These are phyloP conservation scores for Pisolithus tinctorius DNA, from an alignment of 768 basidiomycete genomes.

Conservation along the genomic window DNA sequence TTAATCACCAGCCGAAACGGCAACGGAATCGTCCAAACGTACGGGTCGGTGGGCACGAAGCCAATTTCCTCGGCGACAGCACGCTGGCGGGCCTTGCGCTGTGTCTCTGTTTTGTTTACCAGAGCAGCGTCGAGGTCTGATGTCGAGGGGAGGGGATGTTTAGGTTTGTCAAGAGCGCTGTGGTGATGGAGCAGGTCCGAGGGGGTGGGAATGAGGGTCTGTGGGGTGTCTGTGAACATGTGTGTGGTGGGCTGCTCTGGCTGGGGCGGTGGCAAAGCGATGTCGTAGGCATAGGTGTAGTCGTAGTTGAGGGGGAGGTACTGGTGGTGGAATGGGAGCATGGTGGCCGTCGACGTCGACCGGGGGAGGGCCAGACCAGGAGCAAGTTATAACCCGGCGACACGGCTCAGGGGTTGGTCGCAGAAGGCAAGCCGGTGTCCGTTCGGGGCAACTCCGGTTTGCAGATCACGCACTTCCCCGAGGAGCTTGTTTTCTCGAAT, in stretches of 20 bases:
- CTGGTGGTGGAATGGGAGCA: no score
- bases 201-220: slow-evolving; percentile 55
- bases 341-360: no score
- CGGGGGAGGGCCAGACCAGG: no score
- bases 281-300: no score
- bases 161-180: neutral
- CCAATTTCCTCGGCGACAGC: slow-evolving; percentile 49
- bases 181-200: slow-evolving; percentile 46
- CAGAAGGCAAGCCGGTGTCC: no score
- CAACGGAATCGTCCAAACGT: slow-evolving; percentile 15
- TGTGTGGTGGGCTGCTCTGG: slow-evolving; percentile 10
- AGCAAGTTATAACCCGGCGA: no score
- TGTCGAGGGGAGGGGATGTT: slow-evolving; percentile 1
- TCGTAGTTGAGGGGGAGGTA: no score
- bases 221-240: slow-evolving; percentile 17
- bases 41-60: slow-evolving; percentile 59
- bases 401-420: no score
- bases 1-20: neutral
- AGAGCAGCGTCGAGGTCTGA: neutral
- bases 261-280: neutral
- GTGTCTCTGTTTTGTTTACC: slow-evolving; percentile 36
- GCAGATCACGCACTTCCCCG: no score
- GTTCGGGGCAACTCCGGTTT: no score
- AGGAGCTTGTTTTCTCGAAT: no score
- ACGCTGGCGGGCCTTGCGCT: slow-evolving; percentile 53